phyloP scores from a whole-genome alignment of 2,329 filamentous ascomycete genomes.

The Diaporthe capsici region DNA sequence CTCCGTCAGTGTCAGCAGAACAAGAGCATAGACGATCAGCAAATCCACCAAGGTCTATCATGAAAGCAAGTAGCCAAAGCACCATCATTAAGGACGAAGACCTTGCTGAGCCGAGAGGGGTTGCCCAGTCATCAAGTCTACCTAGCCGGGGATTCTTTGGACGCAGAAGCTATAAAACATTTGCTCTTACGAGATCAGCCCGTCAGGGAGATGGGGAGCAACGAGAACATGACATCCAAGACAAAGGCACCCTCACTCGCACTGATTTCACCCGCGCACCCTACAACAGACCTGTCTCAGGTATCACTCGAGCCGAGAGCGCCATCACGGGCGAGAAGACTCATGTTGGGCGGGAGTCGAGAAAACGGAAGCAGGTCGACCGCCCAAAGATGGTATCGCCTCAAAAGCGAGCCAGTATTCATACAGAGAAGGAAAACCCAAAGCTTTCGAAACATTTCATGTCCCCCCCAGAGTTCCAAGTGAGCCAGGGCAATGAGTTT shows the following conservation, averaged over 20 bases:
- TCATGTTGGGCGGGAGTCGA: neutral
- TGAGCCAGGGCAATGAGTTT: neutral
- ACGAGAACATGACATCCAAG: neutral
- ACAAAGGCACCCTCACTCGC: neutral
- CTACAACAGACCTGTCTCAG: conserved; percentile 38
- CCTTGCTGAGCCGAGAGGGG: neutral
- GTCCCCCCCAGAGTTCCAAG: neutral
- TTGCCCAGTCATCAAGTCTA: neutral
- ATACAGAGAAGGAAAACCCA: neutral
- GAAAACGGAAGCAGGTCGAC: conserved; percentile 19
- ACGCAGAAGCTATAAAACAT: neutral
- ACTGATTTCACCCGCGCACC: conserved; percentile 25
- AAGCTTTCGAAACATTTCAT: neutral
- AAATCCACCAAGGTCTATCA: conserved; percentile 36
- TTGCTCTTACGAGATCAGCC: neutral
- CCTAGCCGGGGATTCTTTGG: neutral
- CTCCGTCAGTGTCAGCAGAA: conserved; percentile 37
- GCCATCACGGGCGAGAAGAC: too few relatives aligned
- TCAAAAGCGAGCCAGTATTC: neutral
- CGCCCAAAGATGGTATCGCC: neutral
- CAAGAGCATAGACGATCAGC: conserved; percentile 31
- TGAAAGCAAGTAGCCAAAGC: conserved; percentile 25
- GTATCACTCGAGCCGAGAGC: neutral
- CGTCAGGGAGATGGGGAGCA: neutral
- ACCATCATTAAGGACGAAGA: neutral